Evolutionary conservation across 192 early-diverging fungal species (phyloP).

Genomic region (Coemansia sp.): DNA sequence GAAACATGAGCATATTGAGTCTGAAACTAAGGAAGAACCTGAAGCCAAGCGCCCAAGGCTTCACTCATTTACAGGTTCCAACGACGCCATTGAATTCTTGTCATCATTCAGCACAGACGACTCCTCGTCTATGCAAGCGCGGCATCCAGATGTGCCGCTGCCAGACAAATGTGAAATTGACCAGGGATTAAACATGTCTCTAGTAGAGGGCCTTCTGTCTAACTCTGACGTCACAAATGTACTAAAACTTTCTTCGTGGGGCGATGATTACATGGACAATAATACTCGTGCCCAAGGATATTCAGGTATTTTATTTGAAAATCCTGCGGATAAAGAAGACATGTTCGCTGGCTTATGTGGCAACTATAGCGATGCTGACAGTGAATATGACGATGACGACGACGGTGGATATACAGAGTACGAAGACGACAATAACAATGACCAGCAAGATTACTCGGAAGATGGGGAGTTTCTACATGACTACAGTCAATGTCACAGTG

Average conservation of each 20-base stretch:
- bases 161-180: not conserved
- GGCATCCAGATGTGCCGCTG: not conserved
- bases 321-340: not conserved
- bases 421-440: constrained; percentile 1
- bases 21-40: constrained; percentile 9
- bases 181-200: constrained; percentile 8
- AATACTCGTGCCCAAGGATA: not conserved
- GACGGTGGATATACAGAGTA: not conserved
- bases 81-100: not conserved
- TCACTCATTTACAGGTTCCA: constrained; percentile 13
- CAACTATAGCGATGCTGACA: constrained; percentile 14
- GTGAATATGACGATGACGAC: constrained; percentile 23
- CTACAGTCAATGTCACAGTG: not conserved
- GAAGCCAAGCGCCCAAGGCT: constrained; percentile 34
- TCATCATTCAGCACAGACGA: not conserved
- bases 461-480: not conserved
- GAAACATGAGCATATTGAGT: not conserved
- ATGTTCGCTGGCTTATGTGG: not conserved
- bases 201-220: constrained; percentile 40
- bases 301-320: not conserved
- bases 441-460: not conserved
- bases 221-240: constrained; percentile 21
- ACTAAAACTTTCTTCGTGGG: constrained; percentile 25
- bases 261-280: not conserved
- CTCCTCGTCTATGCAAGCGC: not conserved